Evolutionary conservation across 2,329 filamentous ascomycete genomes (phyloP), one percentile per base, ranked within the genome.

Genomic region (Raffaelea ambrosiae): DNA sequence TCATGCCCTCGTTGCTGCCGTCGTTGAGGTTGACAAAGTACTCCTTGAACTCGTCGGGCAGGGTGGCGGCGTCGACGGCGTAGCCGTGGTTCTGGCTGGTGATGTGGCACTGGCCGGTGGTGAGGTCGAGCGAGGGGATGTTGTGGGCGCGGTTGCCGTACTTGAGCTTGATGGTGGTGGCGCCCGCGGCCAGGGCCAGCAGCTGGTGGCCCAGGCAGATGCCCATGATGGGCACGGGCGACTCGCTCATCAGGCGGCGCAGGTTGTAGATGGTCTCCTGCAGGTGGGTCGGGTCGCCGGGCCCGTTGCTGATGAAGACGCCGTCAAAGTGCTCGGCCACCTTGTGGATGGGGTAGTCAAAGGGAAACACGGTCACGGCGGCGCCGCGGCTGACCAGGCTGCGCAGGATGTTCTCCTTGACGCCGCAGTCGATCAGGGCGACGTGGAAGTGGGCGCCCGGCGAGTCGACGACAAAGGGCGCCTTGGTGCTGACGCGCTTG

Each of bases 1-100:
- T 89, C 81, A 98, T 88, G 51, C 86, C 91, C 74, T 98, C 93
- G 67, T 98, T 98, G 67, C 86, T 91, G 53, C 89, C 88, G 63
- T 98, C 93, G 69, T 97, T 98, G 56, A 97, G 76, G 76, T 98
- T 97, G 68, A 95, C 84, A 65, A 97, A 98, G 77, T 95, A 97
- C 67, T 95, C 91, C 76, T 90, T 93, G 82, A 89, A 98, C 35
- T 96, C 89, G 48, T 71, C 73, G 47, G 87, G 81, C 38, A 98
- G 75, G 11, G 88, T 95, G 51, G 77, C 76, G 5, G 86, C 79
- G 62, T 97, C 91, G 51, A 98, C 87, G 40, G 91, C 93, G 61
- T 97, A 98, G 53, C 93, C 93, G 71, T 97, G 93, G 73, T 97
- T 97, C 76, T 98, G 93, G 66, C 84, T 90, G 50, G 91, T 97